A percentile compares a stretch with the other conserved stretches of the same genome.
phyloP scores from a whole-genome alignment of 1,284 basidiomycete species.

The Irpex sp. region DNA sequence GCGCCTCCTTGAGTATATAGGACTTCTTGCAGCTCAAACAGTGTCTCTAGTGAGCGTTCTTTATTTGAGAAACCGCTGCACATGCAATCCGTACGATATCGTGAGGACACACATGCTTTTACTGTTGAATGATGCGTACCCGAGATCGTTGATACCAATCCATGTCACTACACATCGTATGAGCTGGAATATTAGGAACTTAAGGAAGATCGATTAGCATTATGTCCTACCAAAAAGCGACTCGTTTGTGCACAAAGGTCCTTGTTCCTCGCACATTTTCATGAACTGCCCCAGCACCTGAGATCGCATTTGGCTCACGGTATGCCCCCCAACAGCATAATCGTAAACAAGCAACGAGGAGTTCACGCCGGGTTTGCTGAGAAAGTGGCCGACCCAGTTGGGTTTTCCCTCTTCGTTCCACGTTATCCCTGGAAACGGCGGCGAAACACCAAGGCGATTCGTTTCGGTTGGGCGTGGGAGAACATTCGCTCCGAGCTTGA shows the following conservation, averaged over 20 bases:
- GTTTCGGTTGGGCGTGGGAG: constrained; percentile 29
- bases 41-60: constrained; percentile 15
- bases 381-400: constrained; percentile 54
- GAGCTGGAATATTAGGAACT: not conserved
- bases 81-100: too few species aligned
- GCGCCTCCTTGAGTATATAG: constrained; percentile 46
- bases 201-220: too few species aligned
- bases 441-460: constrained; percentile 43
- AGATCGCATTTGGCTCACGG: constrained; percentile 32
- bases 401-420: constrained; percentile 39
- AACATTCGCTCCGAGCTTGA: constrained; percentile 26
- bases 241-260: constrained; percentile 37
- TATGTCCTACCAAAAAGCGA: constrained; percentile 42
- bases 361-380: constrained; percentile 36
- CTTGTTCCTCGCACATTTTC: constrained; percentile 27
- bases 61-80: not conserved
- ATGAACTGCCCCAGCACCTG: constrained; percentile 31
- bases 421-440: constrained; percentile 39
- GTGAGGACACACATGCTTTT: too few species aligned
- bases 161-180: constrained; percentile 44
- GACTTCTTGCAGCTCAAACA: constrained; percentile 43
- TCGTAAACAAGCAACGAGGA: constrained; percentile 43
- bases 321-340: constrained; percentile 46
- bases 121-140: constrained; percentile 29
- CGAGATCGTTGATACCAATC: constrained; percentile 66